phyloP scores from a whole-genome alignment of 1,284 basidiomycete species.

The Veloboletus limbatus region DNA sequence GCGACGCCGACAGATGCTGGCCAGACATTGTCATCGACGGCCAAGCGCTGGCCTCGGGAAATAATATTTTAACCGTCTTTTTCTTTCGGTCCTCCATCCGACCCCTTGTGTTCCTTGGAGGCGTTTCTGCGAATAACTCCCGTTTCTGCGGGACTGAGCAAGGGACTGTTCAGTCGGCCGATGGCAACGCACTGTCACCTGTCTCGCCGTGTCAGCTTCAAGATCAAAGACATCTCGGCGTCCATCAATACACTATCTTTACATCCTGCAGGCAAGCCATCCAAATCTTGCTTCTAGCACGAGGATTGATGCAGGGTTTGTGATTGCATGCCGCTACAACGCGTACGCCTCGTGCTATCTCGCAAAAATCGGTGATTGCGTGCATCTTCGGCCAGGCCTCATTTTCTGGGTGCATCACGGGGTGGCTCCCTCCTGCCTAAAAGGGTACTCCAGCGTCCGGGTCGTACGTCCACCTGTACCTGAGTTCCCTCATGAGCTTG shows the following conservation, averaged over 20 bases:
- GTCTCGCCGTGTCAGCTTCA: not conserved
- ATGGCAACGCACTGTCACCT: not conserved
- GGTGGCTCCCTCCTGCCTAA: slow-evolving; percentile 2
- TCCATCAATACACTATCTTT: slow-evolving; percentile 6
- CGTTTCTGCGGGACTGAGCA: not conserved
- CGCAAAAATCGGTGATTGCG: slow-evolving; percentile 1
- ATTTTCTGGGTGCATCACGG: not conserved
- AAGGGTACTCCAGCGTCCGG: not conserved
- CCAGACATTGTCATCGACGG: not conserved
- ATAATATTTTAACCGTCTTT: not conserved
- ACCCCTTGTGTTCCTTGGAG: not conserved
- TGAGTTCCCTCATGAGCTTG: slow-evolving; percentile 2
- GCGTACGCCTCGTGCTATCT: slow-evolving; percentile 8
- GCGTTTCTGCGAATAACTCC: too few relatives aligned
- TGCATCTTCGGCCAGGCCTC: slow-evolving; percentile 1
- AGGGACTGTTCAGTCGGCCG: slow-evolving; percentile 1
- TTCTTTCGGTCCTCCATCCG: too few relatives aligned
- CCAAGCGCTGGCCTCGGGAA: not conserved
- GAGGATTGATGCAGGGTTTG: slow-evolving; percentile 2
- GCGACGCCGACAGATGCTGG: too few relatives aligned
- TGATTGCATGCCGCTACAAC: not conserved
- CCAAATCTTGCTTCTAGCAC: not conserved
- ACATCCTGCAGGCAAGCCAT: not conserved
- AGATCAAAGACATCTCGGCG: not conserved
- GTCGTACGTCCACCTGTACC: slow-evolving; percentile 2